Base-by-base conservation (phyloP, 495 filamentous ascomycete species). In the Lasiosphaeria miniovina region DNA sequence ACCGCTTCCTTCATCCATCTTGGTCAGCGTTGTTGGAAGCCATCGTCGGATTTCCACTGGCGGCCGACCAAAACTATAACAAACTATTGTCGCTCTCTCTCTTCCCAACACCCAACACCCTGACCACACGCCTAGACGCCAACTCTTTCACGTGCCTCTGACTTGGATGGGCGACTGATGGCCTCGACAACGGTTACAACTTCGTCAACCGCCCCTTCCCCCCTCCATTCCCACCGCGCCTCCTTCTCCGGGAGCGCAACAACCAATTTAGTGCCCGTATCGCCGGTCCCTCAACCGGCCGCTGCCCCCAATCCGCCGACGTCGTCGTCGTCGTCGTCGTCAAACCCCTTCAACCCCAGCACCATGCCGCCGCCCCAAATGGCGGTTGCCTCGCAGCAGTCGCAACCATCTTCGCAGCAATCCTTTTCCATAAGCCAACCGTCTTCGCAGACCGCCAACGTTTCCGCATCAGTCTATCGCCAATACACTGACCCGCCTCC, bases 341-440 rank as follows among this genome's bases (percentile, higher is more conserved):
- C 12, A 5, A 46, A n/a, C 43, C 4, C 15, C 4, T 0, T n/a
- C 43, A 46, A 4, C 43, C 12, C 43, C 43, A n/a, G 15, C 48
- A 61, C 7, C 10, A 68, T 70, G 68, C 68, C 60, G 17, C 68
- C 69, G 34, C 63, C 69, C 34, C 68, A 66, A 50, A 61, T 65
- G 38, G 65, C 55, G 11, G 48, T 55, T 35, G 41, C 50, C 36
- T 62, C 63, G 38, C 67, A 69, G 38, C 53, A 52, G 36, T 75
- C 77, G 35, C 77, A 79, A 56, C 75, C 70, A 4, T 74, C 75
- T 6, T 78, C 78, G 0, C 77, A 80, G 33, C 78, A 79, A n/a
- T 79, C 77, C 45, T 80, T 79, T 52, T 69, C 75, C 55, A 76
- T 79, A 74, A 79, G 74, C 65, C 78, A 80, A 35, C 71, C 75